These are phyloP conservation scores for Tolypocladium nubicola DNA, from an alignment of 2,329 filamentous ascomycete species.

Conservation along the genomic window DNA sequence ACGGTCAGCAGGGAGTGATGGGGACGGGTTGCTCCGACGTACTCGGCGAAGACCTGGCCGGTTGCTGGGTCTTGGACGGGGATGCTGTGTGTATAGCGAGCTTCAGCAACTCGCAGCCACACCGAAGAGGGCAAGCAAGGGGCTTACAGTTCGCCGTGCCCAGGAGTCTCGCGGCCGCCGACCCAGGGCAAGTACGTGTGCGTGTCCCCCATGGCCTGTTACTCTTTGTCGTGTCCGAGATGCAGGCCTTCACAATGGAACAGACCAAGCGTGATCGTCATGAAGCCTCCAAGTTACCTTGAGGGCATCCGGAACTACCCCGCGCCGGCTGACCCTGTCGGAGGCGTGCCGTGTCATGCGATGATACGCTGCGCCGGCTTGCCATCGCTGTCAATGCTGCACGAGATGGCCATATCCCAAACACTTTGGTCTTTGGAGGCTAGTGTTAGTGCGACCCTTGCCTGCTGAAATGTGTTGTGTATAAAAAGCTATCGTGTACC, in stretches of 20 bases:
- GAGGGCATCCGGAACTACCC: background rate
- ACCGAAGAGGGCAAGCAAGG: background rate
- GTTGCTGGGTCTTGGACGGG: slow-evolving; percentile 42
- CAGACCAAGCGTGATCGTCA: background rate
- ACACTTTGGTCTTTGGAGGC: no score
- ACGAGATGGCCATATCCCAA: no score
- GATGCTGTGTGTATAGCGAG: slow-evolving; percentile 27
- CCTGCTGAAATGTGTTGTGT: no score
- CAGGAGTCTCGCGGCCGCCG: slow-evolving; percentile 1
- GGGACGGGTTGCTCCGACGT: slow-evolving; percentile 8
- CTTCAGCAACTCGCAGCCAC: background rate
- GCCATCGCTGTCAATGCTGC: no score
- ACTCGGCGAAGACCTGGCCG: slow-evolving; percentile 40
- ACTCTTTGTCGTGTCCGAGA: background rate
- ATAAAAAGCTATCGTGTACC: background rate
- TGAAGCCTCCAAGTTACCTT: background rate
- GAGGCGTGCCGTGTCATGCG: background rate
- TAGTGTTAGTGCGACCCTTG: no score
- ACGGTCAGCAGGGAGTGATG: background rate
- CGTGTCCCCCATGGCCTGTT: background rate
- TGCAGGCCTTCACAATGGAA: no score
- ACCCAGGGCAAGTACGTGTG: slow-evolving; percentile 5
- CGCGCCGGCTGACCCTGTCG: background rate
- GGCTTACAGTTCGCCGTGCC: slow-evolving; percentile 3
- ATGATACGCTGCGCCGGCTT: background rate